Evolutionary conservation across 495 filamentous ascomycete genomes (phyloP).

Genomic region (Penicillium riverlandense): DNA sequence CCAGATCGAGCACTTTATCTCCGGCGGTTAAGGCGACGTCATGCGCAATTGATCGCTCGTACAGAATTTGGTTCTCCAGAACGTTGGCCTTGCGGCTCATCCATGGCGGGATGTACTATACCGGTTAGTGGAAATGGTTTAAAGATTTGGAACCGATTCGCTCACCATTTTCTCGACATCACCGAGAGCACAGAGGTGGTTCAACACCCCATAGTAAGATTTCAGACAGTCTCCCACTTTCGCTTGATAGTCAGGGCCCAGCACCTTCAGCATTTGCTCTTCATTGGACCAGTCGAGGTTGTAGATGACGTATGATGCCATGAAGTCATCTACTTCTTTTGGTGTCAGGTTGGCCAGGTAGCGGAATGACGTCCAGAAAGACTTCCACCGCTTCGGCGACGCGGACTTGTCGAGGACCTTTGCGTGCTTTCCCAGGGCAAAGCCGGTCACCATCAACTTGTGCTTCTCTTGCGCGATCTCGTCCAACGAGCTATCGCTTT

Average conservation of each 20-base stretch:
- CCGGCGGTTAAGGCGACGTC: conserved; percentile 45
- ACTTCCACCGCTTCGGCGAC: conserved; percentile 47
- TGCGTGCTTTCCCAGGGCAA: conserved; percentile 12
- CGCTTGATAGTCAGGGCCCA: conserved; percentile 55
- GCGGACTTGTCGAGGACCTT: conserved; percentile 39
- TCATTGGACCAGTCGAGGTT: conserved; percentile 58
- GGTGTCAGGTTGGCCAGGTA: conserved; percentile 50
- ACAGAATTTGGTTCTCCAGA: conserved; percentile 48
- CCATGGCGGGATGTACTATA: conserved; percentile 50
- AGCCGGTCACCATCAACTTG: conserved; percentile 15
- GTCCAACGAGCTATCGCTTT: conserved; percentile 34
- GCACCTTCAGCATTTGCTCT: conserved; percentile 45
- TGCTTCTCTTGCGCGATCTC: conserved; percentile 32
- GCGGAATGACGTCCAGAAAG: conserved; percentile 48
- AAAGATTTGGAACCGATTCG: too few species aligned
- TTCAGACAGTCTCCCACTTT: conserved; percentile 53
- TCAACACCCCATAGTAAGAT: conserved; percentile 56
- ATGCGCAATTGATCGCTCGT: conserved; percentile 49
- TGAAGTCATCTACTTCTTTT: conserved; percentile 56
- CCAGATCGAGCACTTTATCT: conserved; percentile 50
- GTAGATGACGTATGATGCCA: conserved; percentile 61
- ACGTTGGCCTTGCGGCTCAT: conserved; percentile 52
- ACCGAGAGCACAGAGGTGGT: conserved; percentile 59
- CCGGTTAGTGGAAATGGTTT: too few species aligned
- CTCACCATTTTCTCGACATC: conserved; percentile 56